Conservation (phyloP, 1,284 basidiomycete genomes). For the Fomitopsis betulina region DNA sequence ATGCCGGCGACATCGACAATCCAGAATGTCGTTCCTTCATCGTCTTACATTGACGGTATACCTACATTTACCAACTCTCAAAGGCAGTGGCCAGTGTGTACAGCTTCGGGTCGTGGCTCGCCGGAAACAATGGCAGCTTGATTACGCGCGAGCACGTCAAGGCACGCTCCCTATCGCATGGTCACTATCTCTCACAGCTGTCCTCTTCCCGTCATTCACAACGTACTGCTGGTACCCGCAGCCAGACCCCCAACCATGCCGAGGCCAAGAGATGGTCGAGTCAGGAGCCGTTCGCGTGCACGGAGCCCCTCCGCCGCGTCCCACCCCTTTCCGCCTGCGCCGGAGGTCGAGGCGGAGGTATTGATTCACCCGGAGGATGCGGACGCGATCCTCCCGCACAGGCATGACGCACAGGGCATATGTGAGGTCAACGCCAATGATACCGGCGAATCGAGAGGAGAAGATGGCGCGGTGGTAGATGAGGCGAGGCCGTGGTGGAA, state of each 20-base stretch:
- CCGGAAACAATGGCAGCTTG: not conserved
- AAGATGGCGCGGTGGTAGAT: constrained; percentile 11
- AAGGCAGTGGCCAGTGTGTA: no score
- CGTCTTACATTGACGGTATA: no score
- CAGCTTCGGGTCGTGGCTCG: not conserved
- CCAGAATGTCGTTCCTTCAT: no score
- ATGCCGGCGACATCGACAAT: not conserved
- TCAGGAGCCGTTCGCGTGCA: constrained; percentile 19
- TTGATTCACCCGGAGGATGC: constrained; percentile 41
- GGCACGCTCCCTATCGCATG: not conserved
- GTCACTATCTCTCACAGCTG: not conserved
- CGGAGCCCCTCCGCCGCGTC: constrained; percentile 19
- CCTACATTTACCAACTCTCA: no score
- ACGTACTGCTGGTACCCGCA: not conserved
- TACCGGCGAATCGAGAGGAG: constrained; percentile 24
- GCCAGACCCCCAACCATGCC: constrained; percentile 8
- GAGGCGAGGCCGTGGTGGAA: constrained; percentile 56
- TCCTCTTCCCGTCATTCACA: not conserved
- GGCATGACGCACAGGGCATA: constrained; percentile 29
- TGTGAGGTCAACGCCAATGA: constrained; percentile 10
- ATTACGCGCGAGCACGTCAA: not conserved
- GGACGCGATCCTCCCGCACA: constrained; percentile 38
- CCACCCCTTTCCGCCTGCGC: constrained; percentile 26
- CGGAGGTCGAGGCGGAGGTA: constrained; percentile 23
- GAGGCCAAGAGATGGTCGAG: constrained; percentile 7